Evolutionary conservation across 2,329 filamentous ascomycete genomes (phyloP), one percentile per base, ranked within the genome.

Genomic region (Clarireedia hainanense): DNA sequence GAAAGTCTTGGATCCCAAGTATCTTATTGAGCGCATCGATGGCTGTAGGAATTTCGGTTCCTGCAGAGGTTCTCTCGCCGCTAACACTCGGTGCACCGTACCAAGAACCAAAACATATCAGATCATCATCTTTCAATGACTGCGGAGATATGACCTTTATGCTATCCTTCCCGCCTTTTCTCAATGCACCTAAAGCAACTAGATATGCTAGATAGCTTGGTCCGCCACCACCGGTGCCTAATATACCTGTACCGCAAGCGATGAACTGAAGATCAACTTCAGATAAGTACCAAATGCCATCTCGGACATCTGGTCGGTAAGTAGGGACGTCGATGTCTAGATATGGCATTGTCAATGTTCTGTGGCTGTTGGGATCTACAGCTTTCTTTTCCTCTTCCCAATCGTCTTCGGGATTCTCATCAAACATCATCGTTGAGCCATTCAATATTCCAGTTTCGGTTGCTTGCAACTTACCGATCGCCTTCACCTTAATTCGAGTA

Each of bases 221-320:
- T 2, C 80, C 80, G 7, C 81, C 80, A 2, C 81, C 80, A n/a
- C 80, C 80, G 0, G 77, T 81, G 2, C 80, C 80, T 0, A 84
- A 73, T 52, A 84, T 79, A 61, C 82, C 82, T 66, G 79, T 83
- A 1, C 81, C 80, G 2, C 70, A 77, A 0, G 77, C 69, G 43
- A 84, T 79, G 71, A 75, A 83, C 23, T 69, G 65, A 3, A 83
- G 67, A 60, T 83, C 80, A 0, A 75, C 80, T 62, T 83, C 79
- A 17, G 72, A 77, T 49, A 84, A 68, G 50, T 74, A 74, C 81
- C 81, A 84, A n/a, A 75, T 66, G 3, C 78, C 72, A 26, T 73
- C 68, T 24, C 66, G 68, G 1, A 78, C 73, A 0, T 71, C 72
- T 1, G 80, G 80, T 4, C 64, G 71, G 63, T 83, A 83, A 0